phyloP scores from a whole-genome alignment of 257 asterid genomes.

The Solanum etuberosum region DNA sequence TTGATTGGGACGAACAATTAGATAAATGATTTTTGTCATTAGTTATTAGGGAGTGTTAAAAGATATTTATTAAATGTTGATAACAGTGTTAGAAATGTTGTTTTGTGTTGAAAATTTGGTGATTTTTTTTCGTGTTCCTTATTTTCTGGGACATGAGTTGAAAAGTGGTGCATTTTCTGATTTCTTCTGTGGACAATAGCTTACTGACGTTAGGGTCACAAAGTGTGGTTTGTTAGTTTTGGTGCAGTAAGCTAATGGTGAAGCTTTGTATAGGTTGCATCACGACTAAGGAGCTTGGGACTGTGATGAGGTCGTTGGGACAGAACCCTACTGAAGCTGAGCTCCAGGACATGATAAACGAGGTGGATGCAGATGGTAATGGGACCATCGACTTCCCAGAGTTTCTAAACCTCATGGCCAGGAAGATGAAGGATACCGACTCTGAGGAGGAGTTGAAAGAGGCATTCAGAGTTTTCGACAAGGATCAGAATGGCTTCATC shows the following conservation, averaged over 20 bases:
- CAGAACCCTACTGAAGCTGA: constrained; percentile 68
- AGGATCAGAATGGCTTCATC: constrained; percentile 65
- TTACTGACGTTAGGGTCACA: not conserved
- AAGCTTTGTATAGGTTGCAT: constrained; percentile 37
- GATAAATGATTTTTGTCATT: not conserved
- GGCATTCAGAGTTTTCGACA: constrained; percentile 66
- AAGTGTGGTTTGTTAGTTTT: not conserved
- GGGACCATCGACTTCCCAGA: constrained; percentile 69
- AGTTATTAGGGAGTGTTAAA: not conserved
- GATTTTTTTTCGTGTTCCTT: not conserved
- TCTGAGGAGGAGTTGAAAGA: constrained; percentile 65
- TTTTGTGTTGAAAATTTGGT: not conserved
- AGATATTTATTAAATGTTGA: not conserved
- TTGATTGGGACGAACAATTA: not conserved
- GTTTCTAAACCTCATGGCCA: constrained; percentile 65
- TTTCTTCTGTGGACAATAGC: not conserved
- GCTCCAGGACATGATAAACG: constrained; percentile 64
- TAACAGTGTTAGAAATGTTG: not conserved
- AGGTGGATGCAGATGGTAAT: constrained; percentile 61
- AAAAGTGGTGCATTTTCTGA: not conserved
- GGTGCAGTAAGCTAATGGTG: not conserved
- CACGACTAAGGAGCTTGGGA: constrained; percentile 63
- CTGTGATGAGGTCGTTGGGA: constrained; percentile 59
- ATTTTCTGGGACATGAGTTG: no score
- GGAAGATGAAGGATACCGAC: constrained; percentile 58